Conservation (phyloP, 768 basidiomycete genomes). For the Boletus coccyginus region DNA sequence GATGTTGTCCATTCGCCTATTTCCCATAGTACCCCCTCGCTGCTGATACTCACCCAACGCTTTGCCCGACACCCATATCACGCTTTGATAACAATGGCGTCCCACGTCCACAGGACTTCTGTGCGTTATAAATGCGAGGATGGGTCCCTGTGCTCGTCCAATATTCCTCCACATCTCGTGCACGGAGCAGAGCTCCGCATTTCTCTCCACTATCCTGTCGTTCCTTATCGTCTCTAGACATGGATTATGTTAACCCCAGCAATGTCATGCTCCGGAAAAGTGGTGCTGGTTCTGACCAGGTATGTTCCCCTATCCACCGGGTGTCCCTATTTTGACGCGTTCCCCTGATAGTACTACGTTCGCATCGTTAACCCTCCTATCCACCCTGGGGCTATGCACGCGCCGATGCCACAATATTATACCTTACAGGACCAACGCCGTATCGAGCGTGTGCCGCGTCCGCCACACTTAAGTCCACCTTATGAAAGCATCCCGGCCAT, state of each 20-base stretch:
- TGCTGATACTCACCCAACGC: background rate
- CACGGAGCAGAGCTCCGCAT: constrained; percentile 1
- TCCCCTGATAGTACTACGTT: constrained; percentile 12
- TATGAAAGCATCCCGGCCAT: constrained; percentile 15
- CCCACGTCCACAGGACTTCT: background rate
- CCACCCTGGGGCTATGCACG: constrained; percentile 16
- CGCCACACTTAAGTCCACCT: constrained; percentile 6
- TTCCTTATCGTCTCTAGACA: background rate
- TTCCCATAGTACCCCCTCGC: background rate
- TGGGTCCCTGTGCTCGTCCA: background rate
- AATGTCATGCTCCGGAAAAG: background rate
- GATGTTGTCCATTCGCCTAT: background rate
- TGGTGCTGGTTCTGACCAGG: constrained; percentile 2
- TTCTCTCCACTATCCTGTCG: background rate
- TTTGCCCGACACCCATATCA: background rate
- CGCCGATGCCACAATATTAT: constrained; percentile 19
- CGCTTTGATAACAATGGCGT: constrained; percentile 16
- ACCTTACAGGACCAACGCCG: constrained; percentile 14
- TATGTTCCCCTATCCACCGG: background rate
- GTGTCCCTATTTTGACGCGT: background rate
- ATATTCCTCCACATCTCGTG: background rate
- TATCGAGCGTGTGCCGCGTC: constrained; percentile 22
- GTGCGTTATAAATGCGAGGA: constrained; percentile 8
- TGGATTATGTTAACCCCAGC: background rate
- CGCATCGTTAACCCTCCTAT: constrained; percentile 11